Evolutionary conservation across 768 basidiomycete species (phyloP).

Genomic region (Solioccasus polychromus): DNA sequence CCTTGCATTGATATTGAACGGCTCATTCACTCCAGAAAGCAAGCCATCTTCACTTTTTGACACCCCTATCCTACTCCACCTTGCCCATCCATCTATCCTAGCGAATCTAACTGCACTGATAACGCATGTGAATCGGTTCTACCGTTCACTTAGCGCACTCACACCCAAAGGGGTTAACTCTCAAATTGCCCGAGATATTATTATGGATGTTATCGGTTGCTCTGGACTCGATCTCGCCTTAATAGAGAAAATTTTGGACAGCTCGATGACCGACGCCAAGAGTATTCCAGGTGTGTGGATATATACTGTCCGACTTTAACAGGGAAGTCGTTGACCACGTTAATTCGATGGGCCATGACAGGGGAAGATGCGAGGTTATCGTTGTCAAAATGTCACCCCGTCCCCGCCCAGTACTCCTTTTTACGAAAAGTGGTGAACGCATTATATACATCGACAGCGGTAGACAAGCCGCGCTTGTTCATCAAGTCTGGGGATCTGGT

Average conservation of each 20-base stretch:
- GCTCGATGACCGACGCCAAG: constrained; percentile 28
- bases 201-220: constrained; percentile 60
- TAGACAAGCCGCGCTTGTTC: constrained; percentile 68
- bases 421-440: constrained; percentile 44
- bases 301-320: too few species aligned
- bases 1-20: constrained; percentile 41
- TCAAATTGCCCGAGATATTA: constrained; percentile 58
- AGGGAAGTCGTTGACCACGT: too few species aligned
- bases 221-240: constrained; percentile 61
- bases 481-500: constrained; percentile 71
- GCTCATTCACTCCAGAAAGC: constrained; percentile 26
- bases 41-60: constrained; percentile 24
- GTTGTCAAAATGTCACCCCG: constrained; percentile 60
- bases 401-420: constrained; percentile 40
- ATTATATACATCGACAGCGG: constrained; percentile 45
- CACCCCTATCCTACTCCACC: constrained; percentile 50
- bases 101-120: constrained; percentile 48
- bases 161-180: constrained; percentile 59
- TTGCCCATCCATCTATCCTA: constrained; percentile 62
- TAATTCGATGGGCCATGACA: too few species aligned
- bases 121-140: constrained; percentile 57
- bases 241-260: constrained; percentile 47
- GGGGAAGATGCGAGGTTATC: constrained; percentile 50
- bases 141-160: constrained; percentile 48
- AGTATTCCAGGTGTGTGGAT: constrained; percentile 24